A percentile compares a stretch with the other conserved stretches of the same genome.
These are phyloP conservation scores for Vaccinium darrowii DNA, from an alignment of 148 eudicot genomes.

Conservation along the genomic window DNA sequence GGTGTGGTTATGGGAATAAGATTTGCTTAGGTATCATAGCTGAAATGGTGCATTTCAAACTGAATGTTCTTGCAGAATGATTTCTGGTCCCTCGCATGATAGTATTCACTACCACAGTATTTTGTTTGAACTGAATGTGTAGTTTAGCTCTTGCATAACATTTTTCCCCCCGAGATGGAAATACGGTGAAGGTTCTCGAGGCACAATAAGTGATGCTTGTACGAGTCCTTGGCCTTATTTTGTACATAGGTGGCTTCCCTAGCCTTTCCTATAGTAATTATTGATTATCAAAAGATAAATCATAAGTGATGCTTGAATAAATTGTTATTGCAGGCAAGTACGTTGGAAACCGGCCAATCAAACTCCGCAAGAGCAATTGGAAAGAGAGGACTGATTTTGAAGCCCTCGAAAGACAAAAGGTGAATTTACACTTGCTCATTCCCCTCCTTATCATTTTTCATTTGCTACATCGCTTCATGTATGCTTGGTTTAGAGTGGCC, in stretches of 20 bases:
- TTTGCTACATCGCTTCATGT: neutral
- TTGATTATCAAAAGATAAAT: neutral
- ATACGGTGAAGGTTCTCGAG: neutral
- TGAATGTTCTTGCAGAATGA: neutral
- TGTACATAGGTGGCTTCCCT: neutral
- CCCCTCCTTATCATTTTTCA: neutral
- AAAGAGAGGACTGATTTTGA: conserved; percentile 79
- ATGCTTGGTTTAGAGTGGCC: neutral
- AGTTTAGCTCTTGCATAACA: too few species aligned
- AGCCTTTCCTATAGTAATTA: neutral
- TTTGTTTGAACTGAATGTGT: too few species aligned
- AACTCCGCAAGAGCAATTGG: conserved; percentile 95
- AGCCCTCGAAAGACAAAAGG: conserved; percentile 83
- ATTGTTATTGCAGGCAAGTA: conserved; percentile 63
- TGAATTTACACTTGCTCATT: conserved; percentile 1
- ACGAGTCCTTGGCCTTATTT: neutral
- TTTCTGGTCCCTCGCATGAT: neutral
- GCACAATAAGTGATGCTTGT: too few species aligned
- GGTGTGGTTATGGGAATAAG: neutral
- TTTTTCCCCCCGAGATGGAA: neutral
- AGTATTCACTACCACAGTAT: neutral
- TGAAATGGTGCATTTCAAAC: neutral
- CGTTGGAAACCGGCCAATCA: conserved; percentile 94
- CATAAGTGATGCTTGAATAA: neutral
- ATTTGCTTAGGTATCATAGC: neutral